Evolutionary conservation across 176 grass and related monocot species (phyloP), one percentile per base, ranked within the genome.

Genomic region (Echinochloa phyllopogon): DNA sequence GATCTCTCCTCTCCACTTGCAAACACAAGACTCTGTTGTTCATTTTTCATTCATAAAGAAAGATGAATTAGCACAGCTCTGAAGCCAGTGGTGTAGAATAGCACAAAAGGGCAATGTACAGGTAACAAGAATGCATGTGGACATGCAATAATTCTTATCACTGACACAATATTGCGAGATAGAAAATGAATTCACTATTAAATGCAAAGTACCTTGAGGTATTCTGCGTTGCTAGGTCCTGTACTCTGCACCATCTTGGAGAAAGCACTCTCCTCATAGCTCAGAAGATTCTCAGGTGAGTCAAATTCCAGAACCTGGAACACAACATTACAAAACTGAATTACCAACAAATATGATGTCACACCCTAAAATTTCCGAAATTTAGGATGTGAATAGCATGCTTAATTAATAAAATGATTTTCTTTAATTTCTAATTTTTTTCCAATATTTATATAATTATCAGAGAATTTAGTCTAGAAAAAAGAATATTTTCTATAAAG

Each of bases 181-280:
- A 56, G 84, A 49, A 61, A 45, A 71, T 71, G 20, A 45, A 63
- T 42, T 48, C 15, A 1, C 7, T 52, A 79, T 39, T 24, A 38
- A 3, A 70, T 76, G 82, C 33, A 49, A 65, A 66, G 18, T 94
- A 96, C 96, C 94, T 87, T 94, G 78, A 99, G 86, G 64, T 99
- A 99, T 89, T 99, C 89, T 61, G 96, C 91, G 69, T 99, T 99
- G 81, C 88, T 88, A 86, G 91, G 83, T 65, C 96, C 96, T 82
- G 96, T 99, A 76, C 96, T 99, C 74, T 96, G 88, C 67, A 99
- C 96, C 96, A 99, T 96, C 80, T 96, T 92, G 60, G 91, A 92
- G 96, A 99, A 99, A 90, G 96, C 91, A 82, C 93, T 94, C 0
- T 92, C 83, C 18, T 96, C 91, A 64, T 95, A 94, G 61, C 80